phyloP scores from a whole-genome alignment of 768 basidiomycete genomes.

The Lyophyllum decastes region DNA sequence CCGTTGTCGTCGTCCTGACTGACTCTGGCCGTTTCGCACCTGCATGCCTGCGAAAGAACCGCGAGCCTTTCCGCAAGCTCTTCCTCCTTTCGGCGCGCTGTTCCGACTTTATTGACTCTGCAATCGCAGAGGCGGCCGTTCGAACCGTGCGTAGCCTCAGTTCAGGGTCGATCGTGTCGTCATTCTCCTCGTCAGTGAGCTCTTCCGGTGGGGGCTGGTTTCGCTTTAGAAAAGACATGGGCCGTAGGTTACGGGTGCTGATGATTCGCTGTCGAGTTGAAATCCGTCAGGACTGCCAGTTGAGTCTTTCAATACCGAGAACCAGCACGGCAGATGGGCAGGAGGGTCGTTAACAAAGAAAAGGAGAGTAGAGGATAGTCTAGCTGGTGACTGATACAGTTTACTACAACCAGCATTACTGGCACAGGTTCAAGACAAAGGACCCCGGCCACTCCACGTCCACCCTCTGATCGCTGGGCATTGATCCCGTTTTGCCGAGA shows the following conservation, averaged over 20 bases:
- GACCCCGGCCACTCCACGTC: constrained; percentile 1
- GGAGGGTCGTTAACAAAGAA: constrained; percentile 14
- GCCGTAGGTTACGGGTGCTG: constrained; percentile 8
- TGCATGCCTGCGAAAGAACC: constrained; percentile 56
- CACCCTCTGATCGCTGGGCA: background rate
- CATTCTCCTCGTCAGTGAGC: constrained; percentile 61
- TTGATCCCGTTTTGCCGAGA: background rate
- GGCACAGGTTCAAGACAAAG: background rate
- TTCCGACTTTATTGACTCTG: constrained; percentile 83
- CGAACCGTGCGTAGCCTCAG: constrained; percentile 88
- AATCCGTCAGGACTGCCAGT: constrained; percentile 3
- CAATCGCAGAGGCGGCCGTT: constrained; percentile 89
- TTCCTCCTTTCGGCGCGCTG: constrained; percentile 63
- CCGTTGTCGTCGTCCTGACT: constrained; percentile 13
- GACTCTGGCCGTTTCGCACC: constrained; percentile 48
- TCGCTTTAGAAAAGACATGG: constrained; percentile 42
- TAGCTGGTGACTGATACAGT: background rate
- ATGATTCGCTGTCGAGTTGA: constrained; percentile 8
- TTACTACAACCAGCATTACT: background rate
- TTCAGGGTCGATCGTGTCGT: constrained; percentile 78
- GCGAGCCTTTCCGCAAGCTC: constrained; percentile 48
- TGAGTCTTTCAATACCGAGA: constrained; percentile 19
- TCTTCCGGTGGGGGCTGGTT: constrained; percentile 37
- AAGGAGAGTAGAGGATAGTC: background rate
- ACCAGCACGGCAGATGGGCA: constrained; percentile 22